phyloP scores from a whole-genome alignment of 192 early-diverging fungal genomes.

The Coemansia asiatica region DNA sequence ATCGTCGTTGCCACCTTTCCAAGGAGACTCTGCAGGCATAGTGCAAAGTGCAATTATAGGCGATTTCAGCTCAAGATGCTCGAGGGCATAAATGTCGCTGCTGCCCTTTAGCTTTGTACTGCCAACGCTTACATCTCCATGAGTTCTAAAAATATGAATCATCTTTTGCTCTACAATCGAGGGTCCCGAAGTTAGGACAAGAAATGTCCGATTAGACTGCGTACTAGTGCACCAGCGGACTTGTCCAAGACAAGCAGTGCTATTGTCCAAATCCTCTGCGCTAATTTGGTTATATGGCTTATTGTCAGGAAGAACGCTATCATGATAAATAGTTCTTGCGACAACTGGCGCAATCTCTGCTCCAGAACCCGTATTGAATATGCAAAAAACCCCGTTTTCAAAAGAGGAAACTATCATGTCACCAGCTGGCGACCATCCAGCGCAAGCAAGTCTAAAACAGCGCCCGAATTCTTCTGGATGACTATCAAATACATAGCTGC shows the following conservation, averaged over 20 bases:
- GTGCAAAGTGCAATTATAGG: no score
- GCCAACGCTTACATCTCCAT: background rate
- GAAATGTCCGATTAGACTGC: slow-evolving; percentile 24
- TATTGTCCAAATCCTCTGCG: slow-evolving; percentile 15
- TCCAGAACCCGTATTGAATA: slow-evolving; percentile 18
- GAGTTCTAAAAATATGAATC: slow-evolving; percentile 21
- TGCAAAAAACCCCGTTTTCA: slow-evolving; percentile 34
- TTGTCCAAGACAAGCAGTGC: slow-evolving; percentile 12
- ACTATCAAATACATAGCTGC: slow-evolving; percentile 27
- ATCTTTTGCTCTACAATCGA: slow-evolving; percentile 15
- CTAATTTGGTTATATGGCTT: background rate
- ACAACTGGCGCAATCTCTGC: slow-evolving; percentile 13
- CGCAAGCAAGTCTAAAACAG: slow-evolving; percentile 13
- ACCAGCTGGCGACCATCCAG: slow-evolving; percentile 35
- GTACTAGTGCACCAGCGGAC: slow-evolving; percentile 42
- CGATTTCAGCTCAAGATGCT: slow-evolving; percentile 3
- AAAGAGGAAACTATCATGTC: slow-evolving; percentile 26
- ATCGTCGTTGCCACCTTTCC: no score
- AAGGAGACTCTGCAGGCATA: no score
- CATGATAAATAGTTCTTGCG: slow-evolving; percentile 17
- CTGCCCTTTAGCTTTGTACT: no score
- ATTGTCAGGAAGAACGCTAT: background rate
- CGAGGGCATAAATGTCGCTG: slow-evolving; percentile 12
- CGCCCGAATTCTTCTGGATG: slow-evolving; percentile 6
- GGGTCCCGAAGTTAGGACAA: slow-evolving; percentile 31